phyloP scores from a whole-genome alignment of 805 yeast genomes.

The Phaffomyces opuntiae region DNA sequence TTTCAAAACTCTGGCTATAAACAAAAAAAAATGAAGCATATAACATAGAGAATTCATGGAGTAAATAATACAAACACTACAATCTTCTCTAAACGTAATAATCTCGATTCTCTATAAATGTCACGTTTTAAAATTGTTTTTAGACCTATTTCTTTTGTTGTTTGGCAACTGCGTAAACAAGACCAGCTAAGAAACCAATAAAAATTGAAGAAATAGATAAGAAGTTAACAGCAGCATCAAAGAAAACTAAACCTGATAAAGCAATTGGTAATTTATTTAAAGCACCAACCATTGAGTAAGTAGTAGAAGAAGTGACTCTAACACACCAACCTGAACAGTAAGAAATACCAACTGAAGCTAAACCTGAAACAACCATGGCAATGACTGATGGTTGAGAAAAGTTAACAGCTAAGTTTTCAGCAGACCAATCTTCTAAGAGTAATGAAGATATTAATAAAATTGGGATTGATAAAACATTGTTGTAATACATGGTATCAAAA shows the following conservation, averaged over 20 bases:
- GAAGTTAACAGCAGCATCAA: conserved; percentile 92
- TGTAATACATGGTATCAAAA: conserved; percentile 97
- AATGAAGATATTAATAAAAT: conserved; percentile 72
- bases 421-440: conserved; percentile 87
- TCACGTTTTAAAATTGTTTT: background rate
- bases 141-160: conserved; percentile 47
- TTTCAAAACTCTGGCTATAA: too few relatives aligned
- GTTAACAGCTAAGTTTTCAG: conserved; percentile 65
- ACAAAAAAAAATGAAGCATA: background rate
- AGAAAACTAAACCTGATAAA: conserved; percentile 86
- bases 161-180: conserved; percentile 93
- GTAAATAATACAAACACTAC: too few relatives aligned
- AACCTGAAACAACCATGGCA: conserved; percentile 85
- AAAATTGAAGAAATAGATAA: conserved; percentile 85
- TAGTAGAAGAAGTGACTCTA: conserved; percentile 96
- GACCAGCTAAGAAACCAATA: conserved; percentile 91
- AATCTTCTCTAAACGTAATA: background rate
- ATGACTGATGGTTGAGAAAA: conserved; percentile 70
- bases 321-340: conserved; percentile 99
- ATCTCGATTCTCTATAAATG: background rate
- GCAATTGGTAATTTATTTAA: conserved; percentile 97
- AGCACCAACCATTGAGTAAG: conserved; percentile 99
- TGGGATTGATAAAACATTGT: conserved; percentile 90
- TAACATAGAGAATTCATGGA: conserved; percentile 1
- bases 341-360: conserved; percentile 92